Conservation (phyloP, 2,329 filamentous ascomycete genomes). For the Knufia petricola region DNA sequence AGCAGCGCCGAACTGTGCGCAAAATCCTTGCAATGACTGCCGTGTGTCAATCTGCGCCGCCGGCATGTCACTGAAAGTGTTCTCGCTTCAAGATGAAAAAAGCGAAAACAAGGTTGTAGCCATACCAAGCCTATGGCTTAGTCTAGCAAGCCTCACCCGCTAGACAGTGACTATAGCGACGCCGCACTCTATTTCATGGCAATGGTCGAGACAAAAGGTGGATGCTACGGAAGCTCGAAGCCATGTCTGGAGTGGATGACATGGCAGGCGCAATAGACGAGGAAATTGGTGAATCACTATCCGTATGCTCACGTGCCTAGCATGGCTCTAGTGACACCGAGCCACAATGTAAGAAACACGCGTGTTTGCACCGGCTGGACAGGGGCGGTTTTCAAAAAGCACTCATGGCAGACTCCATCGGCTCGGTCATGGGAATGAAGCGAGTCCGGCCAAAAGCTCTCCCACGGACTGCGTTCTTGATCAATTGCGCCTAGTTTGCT, state of each 20-base stretch:
- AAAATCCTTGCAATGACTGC: background rate
- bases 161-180: background rate
- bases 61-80: background rate
- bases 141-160: background rate
- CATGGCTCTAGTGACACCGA: background rate
- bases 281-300: background rate
- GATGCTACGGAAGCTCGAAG: background rate
- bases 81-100: background rate
- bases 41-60: background rate
- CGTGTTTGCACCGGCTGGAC: background rate
- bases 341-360: background rate
- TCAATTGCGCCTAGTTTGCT: too few species aligned
- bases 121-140: too few species aligned
- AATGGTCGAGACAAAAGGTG: background rate
- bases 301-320: background rate
- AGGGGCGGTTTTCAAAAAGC: background rate
- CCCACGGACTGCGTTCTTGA: too few species aligned
- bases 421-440: background rate
- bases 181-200: background rate
- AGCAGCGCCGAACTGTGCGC: background rate
- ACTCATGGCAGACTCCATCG: background rate
- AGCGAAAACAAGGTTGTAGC: background rate
- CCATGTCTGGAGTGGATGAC: background rate
- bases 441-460: background rate
- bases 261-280: background rate